These are phyloP conservation scores for Chrysanthemum lavandulifolium DNA, from an alignment of 129 eudicot species.

Conservation along the genomic window DNA sequence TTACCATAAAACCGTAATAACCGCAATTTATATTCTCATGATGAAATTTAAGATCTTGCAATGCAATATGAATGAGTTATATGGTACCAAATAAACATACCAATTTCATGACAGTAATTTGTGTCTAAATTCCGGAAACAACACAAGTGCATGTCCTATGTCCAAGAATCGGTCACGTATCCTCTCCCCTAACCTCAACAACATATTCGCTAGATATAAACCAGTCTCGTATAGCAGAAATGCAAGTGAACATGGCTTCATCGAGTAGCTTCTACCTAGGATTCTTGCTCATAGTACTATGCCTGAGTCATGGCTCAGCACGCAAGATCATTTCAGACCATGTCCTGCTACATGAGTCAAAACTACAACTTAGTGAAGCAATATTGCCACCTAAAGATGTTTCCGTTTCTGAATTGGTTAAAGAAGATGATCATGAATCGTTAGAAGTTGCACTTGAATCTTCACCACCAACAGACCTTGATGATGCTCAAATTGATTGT, in stretches of 20 bases:
- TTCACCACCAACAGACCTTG: conserved; percentile 2
- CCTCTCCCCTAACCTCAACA: neutral
- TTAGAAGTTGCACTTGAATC: conserved; percentile 2
- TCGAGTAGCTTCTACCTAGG: neutral
- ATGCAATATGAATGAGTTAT: conserved; percentile 29
- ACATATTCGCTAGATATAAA: conserved; percentile 3
- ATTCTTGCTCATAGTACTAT: conserved; percentile 33
- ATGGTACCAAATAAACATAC: conserved; percentile 18
- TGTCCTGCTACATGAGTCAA: neutral
- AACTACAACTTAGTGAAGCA: conserved; percentile 14
- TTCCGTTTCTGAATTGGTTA: conserved; percentile 5
- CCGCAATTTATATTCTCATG: neutral
- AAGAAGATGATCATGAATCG: conserved; percentile 10
- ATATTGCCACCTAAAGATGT: neutral
- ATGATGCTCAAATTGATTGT: conserved; percentile 19
- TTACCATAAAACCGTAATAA: neutral
- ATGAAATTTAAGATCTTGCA: conserved; percentile 8
- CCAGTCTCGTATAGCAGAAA: neutral
- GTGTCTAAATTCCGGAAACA: conserved; percentile 9
- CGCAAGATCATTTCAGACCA: conserved; percentile 20
- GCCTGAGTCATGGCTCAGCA: conserved; percentile 23
- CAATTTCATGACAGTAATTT: conserved; percentile 23
- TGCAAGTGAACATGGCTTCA: conserved; percentile 31
- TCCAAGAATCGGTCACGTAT: conserved; percentile 18
- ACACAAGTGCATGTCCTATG: conserved; percentile 22